Percentiles rank a stretch among this genome's conserved stretches.
Conservation (phyloP, 345 rosid species). For the Kernera saxatilis region DNA sequence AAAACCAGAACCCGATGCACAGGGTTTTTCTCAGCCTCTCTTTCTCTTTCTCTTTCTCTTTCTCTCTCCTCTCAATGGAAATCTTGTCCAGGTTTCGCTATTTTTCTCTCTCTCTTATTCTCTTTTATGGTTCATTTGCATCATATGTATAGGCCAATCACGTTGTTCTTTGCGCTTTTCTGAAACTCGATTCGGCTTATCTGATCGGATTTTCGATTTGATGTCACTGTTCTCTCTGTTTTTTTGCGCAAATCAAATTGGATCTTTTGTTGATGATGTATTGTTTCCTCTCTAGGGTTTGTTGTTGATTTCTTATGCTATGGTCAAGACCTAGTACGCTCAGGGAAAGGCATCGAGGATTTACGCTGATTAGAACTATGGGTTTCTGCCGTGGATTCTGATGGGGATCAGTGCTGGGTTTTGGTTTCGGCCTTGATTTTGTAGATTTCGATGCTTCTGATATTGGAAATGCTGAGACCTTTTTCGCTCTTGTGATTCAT, state of each 20-base stretch:
- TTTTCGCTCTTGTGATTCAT: background rate
- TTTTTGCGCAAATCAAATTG: background rate
- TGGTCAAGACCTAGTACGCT: background rate
- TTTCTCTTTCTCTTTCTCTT: background rate
- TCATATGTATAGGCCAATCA: background rate
- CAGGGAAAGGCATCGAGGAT: background rate
- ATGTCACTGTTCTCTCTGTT: background rate
- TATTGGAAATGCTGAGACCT: background rate
- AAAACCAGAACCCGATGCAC: conserved; percentile 22
- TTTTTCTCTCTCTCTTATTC: background rate
- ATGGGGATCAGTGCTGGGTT: background rate
- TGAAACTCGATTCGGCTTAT: background rate
- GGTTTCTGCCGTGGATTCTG: background rate
- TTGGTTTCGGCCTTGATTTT: background rate
- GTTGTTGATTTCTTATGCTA: background rate
- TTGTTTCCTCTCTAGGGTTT: background rate
- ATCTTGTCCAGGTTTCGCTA: conserved; percentile 16
- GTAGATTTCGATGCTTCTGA: background rate
- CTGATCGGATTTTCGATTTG: conserved; percentile 2
- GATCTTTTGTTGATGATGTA: background rate
- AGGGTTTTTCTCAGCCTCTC: conserved; percentile 32
- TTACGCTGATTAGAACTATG: background rate
- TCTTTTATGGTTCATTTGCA: background rate
- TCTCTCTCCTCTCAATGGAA: conserved; percentile 5
- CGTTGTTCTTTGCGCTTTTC: background rate